These are phyloP conservation scores for Pichia cabralensis DNA, from an alignment of 805 yeast genomes.

Conservation along the genomic window DNA sequence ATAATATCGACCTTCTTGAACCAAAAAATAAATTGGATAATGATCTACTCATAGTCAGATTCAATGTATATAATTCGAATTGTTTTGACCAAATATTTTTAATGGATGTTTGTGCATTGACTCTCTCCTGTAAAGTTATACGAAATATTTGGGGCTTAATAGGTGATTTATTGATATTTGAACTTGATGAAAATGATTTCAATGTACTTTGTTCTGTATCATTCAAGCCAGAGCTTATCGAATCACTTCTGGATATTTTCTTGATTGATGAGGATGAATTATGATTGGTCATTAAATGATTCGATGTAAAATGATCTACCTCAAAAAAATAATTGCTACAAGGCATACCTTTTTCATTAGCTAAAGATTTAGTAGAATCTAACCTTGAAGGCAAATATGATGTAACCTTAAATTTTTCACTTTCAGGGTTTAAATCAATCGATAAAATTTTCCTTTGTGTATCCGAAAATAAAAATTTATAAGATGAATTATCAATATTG, in stretches of 20 bases:
- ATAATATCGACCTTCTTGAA: slow-evolving; percentile 3
- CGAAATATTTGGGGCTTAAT: slow-evolving; percentile 3
- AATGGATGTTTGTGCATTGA: slow-evolving; percentile 9
- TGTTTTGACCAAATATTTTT: slow-evolving; percentile 8
- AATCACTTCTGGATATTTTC: too few species aligned
- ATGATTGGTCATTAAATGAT: too few species aligned
- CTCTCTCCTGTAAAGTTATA: slow-evolving; percentile 11
- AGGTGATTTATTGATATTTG: too few species aligned
- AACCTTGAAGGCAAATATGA: slow-evolving; percentile 3
- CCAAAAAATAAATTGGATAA: slow-evolving; percentile 7
- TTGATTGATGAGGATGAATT: too few species aligned
- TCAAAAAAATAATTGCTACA: slow-evolving; percentile 4
- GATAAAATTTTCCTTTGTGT: slow-evolving; percentile 11
- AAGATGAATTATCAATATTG: slow-evolving; percentile 17
- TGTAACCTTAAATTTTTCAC: slow-evolving; percentile 6
- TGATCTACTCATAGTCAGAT: slow-evolving; percentile 6
- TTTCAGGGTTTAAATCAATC: slow-evolving; percentile 6
- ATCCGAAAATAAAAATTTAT: too few species aligned
- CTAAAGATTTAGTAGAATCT: too few species aligned
- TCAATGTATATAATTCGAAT: slow-evolving; percentile 7
- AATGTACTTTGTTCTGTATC: too few species aligned
- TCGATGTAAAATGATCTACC: slow-evolving; percentile 3
- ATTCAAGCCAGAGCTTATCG: slow-evolving; percentile 1
- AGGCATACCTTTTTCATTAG: too few species aligned
- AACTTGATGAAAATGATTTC: too few species aligned